Percentiles rank a stretch among this genome's conserved stretches.
Conservation (phyloP, 1,139 yeast species). For the Kodamaea ohmeri region DNA sequence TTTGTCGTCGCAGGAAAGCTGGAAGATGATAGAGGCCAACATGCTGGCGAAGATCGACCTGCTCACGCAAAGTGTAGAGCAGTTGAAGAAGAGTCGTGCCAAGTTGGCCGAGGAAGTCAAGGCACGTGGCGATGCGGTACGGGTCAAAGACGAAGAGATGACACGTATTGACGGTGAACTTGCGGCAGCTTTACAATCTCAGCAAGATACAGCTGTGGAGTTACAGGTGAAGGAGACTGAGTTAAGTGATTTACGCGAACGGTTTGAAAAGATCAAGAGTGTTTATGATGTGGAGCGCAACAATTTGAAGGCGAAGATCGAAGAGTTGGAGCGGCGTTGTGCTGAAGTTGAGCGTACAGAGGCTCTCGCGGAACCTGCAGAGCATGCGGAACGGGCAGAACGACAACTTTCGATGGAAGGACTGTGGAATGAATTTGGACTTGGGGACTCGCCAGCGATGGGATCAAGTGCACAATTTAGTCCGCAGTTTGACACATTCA, state of each 20-base stretch:
- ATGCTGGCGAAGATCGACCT: conserved; percentile 46
- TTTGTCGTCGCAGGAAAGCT: conserved; percentile 61
- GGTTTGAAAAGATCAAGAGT: conserved; percentile 28
- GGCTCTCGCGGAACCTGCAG: too few species aligned
- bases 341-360: too few species aligned
- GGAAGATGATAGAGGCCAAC: conserved; percentile 61
- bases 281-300: conserved; percentile 33
- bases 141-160: conserved; percentile 18
- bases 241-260: conserved; percentile 27
- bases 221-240: conserved; percentile 26
- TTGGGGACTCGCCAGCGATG: conserved; percentile 31
- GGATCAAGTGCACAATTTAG: conserved; percentile 1
- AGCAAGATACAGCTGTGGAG: conserved; percentile 25
- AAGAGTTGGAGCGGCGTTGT: conserved; percentile 11
- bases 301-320: conserved; percentile 22
- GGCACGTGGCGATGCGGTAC: conserved; percentile 25
- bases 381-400: too few species aligned
- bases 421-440: conserved; percentile 21
- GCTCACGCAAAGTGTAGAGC: conserved; percentile 40
- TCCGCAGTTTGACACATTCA: conserved; percentile 2
- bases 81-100: conserved; percentile 31
- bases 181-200: conserved; percentile 22
- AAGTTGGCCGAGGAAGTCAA: conserved; percentile 32
- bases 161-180: conserved; percentile 17
- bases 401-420: neutral